Conservation (phyloP, 1,284 basidiomycete species). For the Agroathelia rolfsii region DNA sequence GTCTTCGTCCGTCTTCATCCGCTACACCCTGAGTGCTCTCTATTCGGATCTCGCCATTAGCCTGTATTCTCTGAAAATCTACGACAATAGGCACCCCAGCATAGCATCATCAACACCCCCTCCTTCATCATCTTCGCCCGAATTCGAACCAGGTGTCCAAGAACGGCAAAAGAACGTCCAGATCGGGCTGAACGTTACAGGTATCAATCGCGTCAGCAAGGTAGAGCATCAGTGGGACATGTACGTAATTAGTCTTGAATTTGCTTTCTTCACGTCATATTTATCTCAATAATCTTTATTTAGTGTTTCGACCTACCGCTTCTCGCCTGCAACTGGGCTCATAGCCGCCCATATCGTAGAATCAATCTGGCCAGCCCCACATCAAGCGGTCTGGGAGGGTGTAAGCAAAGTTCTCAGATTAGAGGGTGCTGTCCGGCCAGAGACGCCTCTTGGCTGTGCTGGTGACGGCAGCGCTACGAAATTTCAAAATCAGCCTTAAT, state of each 20-base stretch:
- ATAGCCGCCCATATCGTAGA: slow-evolving; percentile 56
- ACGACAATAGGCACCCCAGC: slow-evolving; percentile 17
- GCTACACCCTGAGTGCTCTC: slow-evolving; percentile 64
- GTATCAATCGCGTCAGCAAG: slow-evolving; percentile 50
- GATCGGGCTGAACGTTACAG: slow-evolving; percentile 44
- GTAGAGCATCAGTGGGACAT: slow-evolving; percentile 55
- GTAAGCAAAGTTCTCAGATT: too few species aligned
- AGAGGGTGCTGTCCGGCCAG: too few species aligned
- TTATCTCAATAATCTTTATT: slow-evolving; percentile 5
- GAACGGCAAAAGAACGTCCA: slow-evolving; percentile 45
- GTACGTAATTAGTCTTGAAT: slow-evolving; percentile 32
- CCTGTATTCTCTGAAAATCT: slow-evolving; percentile 37
- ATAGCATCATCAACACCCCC: slow-evolving; percentile 8
- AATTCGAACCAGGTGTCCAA: slow-evolving; percentile 11
- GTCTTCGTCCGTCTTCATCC: slow-evolving; percentile 56
- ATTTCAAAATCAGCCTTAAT: too few species aligned
- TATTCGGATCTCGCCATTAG: slow-evolving; percentile 55
- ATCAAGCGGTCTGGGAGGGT: slow-evolving; percentile 61
- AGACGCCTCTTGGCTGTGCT: too few species aligned
- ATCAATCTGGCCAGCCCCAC: slow-evolving; percentile 65
- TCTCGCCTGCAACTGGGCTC: slow-evolving; percentile 54
- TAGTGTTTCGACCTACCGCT: slow-evolving; percentile 66
- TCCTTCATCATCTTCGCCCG: slow-evolving; percentile 9
- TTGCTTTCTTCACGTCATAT: slow-evolving; percentile 3
- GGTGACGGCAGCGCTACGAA: too few species aligned